Evolutionary conservation across 495 filamentous ascomycete genomes (phyloP).

Genomic region (Melanomma pulvis-pyrius): DNA sequence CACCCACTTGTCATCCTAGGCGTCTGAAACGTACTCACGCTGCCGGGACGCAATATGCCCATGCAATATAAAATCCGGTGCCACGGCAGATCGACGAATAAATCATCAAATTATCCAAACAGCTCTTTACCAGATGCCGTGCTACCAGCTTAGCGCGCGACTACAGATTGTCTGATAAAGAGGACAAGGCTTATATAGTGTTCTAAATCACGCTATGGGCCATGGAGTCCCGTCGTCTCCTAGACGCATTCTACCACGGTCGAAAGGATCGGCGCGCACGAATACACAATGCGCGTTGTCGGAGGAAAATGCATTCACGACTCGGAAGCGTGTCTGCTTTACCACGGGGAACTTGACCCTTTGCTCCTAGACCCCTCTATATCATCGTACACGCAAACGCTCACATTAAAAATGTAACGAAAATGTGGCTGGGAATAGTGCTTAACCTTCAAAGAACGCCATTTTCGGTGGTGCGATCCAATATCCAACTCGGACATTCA

Average conservation of each 20-base stretch:
- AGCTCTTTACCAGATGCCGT: background rate
- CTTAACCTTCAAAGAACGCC: slow-evolving; percentile 1
- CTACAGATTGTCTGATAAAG: background rate
- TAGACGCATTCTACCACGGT: background rate
- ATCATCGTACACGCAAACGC: background rate
- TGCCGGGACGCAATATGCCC: too few species aligned
- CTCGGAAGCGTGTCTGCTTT: background rate
- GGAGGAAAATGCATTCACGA: background rate
- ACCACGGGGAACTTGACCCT: background rate
- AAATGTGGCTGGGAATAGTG: background rate
- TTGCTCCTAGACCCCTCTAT: background rate
- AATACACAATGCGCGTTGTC: background rate
- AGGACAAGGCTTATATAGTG: background rate
- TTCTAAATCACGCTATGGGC: background rate
- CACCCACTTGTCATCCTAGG: too few species aligned
- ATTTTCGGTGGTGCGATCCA: background rate
- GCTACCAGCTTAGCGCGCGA: background rate
- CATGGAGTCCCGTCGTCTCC: background rate
- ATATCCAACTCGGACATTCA: background rate
- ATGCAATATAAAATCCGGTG: background rate
- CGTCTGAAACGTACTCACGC: too few species aligned
- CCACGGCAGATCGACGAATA: background rate
- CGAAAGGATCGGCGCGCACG: background rate
- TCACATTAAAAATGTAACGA: background rate
- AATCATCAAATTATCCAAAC: background rate